Evolutionary conservation across 2,329 filamentous ascomycete genomes (phyloP).

Genomic region (Diaporthe vaccinii): DNA sequence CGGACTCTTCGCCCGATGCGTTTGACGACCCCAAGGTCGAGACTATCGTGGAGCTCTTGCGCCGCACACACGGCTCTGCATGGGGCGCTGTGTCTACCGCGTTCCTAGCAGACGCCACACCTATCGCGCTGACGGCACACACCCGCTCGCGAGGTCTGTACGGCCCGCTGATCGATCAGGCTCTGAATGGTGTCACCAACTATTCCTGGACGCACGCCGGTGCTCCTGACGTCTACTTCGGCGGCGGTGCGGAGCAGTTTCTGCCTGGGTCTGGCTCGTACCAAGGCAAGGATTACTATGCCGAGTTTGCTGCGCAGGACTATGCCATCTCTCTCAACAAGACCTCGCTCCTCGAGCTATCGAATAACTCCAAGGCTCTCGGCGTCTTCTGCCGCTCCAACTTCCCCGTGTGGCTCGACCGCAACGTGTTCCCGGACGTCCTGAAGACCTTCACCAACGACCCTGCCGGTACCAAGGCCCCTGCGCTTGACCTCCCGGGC

Average conservation of each 20-base stretch:
- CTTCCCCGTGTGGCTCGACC: conserved; percentile 88
- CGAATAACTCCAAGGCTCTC: conserved; percentile 74
- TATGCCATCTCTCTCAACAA: conserved; percentile 83
- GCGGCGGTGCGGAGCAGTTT: conserved; percentile 87
- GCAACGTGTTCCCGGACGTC: conserved; percentile 83
- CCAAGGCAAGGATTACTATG: conserved; percentile 83
- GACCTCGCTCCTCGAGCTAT: conserved; percentile 72
- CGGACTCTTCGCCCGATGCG: conserved; percentile 77
- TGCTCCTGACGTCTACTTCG: conserved; percentile 86
- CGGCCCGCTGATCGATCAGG: conserved; percentile 80
- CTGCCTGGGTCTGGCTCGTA: conserved; percentile 74
- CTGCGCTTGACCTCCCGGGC: conserved; percentile 81
- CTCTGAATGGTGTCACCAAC: conserved; percentile 81
- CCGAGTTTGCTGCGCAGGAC: conserved; percentile 77
- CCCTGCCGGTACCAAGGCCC: conserved; percentile 73
- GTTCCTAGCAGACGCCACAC: conserved; percentile 85
- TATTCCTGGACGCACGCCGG: conserved; percentile 83
- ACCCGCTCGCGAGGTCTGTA: conserved; percentile 78
- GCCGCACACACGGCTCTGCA: conserved; percentile 68
- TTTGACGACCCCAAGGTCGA: conserved; percentile 92
- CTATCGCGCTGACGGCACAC: conserved; percentile 80
- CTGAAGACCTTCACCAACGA: conserved; percentile 75
- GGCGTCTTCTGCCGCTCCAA: conserved; percentile 83
- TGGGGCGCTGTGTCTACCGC: conserved; percentile 84
- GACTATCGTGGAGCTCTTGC: conserved; percentile 83